phyloP scores from a whole-genome alignment of 305 asterid species.

The Ajuga reptans region DNA sequence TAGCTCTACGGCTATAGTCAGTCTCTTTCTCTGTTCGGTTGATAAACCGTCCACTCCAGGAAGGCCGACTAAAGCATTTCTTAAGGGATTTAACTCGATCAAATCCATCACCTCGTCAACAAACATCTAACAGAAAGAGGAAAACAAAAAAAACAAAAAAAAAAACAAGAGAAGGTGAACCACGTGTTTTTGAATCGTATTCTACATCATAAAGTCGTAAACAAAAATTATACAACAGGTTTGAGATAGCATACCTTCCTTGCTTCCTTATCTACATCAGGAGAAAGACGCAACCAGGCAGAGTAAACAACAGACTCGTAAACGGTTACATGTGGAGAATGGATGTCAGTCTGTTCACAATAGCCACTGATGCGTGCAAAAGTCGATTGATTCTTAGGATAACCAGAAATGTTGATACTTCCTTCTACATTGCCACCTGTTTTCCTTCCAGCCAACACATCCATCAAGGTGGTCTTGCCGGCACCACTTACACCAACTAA shows the following conservation, averaged over 20 bases:
- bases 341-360: conserved; percentile 90
- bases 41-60: conserved; percentile 95
- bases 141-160: no score
- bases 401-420: conserved; percentile 64
- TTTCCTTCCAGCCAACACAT: conserved; percentile 90
- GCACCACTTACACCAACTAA: conserved; percentile 96
- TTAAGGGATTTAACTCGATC: conserved; percentile 69
- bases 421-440: conserved; percentile 86
- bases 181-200: not conserved
- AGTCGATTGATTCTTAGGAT: conserved; percentile 75
- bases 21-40: conserved; percentile 92
- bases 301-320: conserved; percentile 86
- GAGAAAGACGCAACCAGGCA: conserved; percentile 87
- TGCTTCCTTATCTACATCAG: conserved; percentile 50
- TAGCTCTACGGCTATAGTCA: conserved; percentile 86
- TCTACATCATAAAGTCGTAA: not conserved
- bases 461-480: conserved; percentile 95
- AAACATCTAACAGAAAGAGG: conserved; percentile 49
- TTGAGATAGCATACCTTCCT: conserved; percentile 39
- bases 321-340: conserved; percentile 82
- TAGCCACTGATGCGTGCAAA: conserved; percentile 90
- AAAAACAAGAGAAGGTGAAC: no score
- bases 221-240: not conserved
- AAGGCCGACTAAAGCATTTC: conserved; percentile 74
- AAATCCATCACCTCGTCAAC: conserved; percentile 89